Evolutionary conservation across 177 flowering plant genomes (phyloP), one percentile per base, ranked within the genome.

Genomic region (Vitis hybrid): DNA sequence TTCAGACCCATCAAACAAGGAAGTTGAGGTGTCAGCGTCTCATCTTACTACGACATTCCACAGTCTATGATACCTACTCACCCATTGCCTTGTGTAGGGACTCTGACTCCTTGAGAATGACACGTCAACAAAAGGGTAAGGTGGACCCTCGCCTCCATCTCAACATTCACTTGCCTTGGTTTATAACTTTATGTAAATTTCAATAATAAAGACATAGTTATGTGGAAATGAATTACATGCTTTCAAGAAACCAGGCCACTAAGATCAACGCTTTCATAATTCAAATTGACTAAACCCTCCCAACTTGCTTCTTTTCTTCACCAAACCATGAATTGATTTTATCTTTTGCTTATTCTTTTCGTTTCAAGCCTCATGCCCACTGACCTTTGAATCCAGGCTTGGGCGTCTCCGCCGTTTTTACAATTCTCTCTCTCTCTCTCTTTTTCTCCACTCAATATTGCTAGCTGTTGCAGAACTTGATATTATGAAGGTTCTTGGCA

Each of bases 261-360:
- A 15, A 11, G 30, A 74, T 64, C 76, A 74, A 69, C 70, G 3
- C 64, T 18, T 48, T 69, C 61, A 77, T 75, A 40, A 80, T 75
- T 69, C 60, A 21, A 2, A 64, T 70, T 73, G 72, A 78, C 74
- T 68, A 71, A 66, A 60, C 15, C 66, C 40, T 21, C 57, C 63
- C 75, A 76, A 75, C 78, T 69, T 74, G 70, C 73, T 74, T 40
- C 73, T 51, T 72, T 72, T 64, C 67, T 62, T 76, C 73, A 76
- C 76, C 80, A 71, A 73, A 75, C 77, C 57, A 30, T 18, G 52
- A 54, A 59, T 52, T 62, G 59, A 59, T 52, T 62, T 27, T 57
- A 27, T 55, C 67, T 70, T 12, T 59, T 56, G 56, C 68, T 70
- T 66, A 56, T 35, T 66, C 55, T 55, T 62, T 62, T 32, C 57